phyloP scores from a whole-genome alignment of 306 rosid species.

The Rosa lucieae region DNA sequence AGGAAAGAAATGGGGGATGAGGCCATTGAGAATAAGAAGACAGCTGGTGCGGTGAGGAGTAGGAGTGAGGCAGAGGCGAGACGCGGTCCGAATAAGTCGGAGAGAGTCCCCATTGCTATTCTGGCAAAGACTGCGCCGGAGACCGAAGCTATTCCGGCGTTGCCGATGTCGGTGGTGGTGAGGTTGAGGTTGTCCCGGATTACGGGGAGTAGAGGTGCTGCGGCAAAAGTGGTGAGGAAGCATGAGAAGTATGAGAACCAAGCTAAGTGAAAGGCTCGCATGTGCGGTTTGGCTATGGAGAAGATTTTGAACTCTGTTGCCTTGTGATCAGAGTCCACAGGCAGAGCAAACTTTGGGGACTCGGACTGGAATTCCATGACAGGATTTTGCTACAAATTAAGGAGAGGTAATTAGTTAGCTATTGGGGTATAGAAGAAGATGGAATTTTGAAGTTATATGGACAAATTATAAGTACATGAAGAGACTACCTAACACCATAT shows the following conservation, averaged over 20 bases:
- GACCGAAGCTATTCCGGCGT: slow-evolving; percentile 85
- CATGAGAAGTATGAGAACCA: slow-evolving; percentile 82
- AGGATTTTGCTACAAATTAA: neutral
- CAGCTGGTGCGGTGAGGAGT: slow-evolving; percentile 68
- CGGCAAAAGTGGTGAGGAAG: slow-evolving; percentile 78
- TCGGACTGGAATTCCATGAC: neutral
- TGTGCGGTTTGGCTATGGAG: slow-evolving; percentile 72
- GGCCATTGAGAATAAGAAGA: slow-evolving; percentile 54
- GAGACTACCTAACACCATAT: too few species aligned
- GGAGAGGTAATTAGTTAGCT: too few species aligned
- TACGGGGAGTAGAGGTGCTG: slow-evolving; percentile 72
- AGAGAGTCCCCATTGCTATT: slow-evolving; percentile 81
- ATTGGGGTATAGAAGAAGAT: neutral
- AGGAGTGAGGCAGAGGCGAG: slow-evolving; percentile 68
- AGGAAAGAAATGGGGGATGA: slow-evolving; percentile 53
- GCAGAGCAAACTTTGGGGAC: slow-evolving; percentile 37
- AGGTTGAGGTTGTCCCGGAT: slow-evolving; percentile 83
- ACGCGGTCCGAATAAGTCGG: slow-evolving; percentile 78
- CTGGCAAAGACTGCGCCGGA: slow-evolving; percentile 82
- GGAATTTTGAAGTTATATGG: neutral
- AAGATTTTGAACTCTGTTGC: slow-evolving; percentile 63
- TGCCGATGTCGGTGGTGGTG: slow-evolving; percentile 82
- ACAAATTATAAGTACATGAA: too few species aligned
- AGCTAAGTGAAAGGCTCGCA: slow-evolving; percentile 82
- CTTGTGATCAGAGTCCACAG: slow-evolving; percentile 83